Conservation (phyloP, 164 flowering plant species). For the Vitis labrusca region DNA sequence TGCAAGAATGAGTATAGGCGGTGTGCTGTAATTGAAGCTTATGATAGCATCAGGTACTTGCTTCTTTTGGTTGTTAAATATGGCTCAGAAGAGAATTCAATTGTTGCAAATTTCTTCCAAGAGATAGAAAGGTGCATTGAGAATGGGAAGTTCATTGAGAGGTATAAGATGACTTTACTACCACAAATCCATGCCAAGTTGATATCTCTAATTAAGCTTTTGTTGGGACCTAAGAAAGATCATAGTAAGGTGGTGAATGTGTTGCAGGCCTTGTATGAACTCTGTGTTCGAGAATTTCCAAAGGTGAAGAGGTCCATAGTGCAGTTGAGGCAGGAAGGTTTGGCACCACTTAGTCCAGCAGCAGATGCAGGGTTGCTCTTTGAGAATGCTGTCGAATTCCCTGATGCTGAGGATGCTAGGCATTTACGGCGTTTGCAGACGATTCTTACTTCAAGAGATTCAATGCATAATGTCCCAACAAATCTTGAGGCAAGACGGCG, state of each 20-base stretch:
- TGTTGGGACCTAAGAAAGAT: slow-evolving; percentile 50
- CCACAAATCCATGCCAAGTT: slow-evolving; percentile 59
- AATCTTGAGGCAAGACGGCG: slow-evolving; percentile 86
- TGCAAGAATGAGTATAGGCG: slow-evolving; percentile 79
- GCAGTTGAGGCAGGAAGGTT: slow-evolving; percentile 54
- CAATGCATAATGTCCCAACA: slow-evolving; percentile 75
- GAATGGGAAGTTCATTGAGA: slow-evolving; percentile 47
- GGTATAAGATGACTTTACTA: slow-evolving; percentile 43
- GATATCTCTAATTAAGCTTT: slow-evolving; percentile 53
- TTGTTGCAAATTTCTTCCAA: slow-evolving; percentile 47
- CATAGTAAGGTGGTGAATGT: slow-evolving; percentile 45
- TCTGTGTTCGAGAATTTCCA: slow-evolving; percentile 61
- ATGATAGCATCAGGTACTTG: slow-evolving; percentile 70
- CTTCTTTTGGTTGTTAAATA: slow-evolving; percentile 50
- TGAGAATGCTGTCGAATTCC: slow-evolving; percentile 70
- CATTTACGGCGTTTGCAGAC: slow-evolving; percentile 71
- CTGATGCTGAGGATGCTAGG: slow-evolving; percentile 49
- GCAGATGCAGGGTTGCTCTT: slow-evolving; percentile 56
- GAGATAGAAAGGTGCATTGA: slow-evolving; percentile 58
- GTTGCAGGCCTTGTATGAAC: slow-evolving; percentile 82
- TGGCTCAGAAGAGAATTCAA: slow-evolving; percentile 61
- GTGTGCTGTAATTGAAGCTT: slow-evolving; percentile 87
- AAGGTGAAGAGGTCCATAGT: slow-evolving; percentile 43
- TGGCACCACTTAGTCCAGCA: slow-evolving; percentile 41
- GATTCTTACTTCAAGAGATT: slow-evolving; percentile 74